Evolutionary conservation across 2,329 filamentous ascomycete species (phyloP), one percentile per base, ranked within the genome.

Genomic region (Aspergillus amoenus): DNA sequence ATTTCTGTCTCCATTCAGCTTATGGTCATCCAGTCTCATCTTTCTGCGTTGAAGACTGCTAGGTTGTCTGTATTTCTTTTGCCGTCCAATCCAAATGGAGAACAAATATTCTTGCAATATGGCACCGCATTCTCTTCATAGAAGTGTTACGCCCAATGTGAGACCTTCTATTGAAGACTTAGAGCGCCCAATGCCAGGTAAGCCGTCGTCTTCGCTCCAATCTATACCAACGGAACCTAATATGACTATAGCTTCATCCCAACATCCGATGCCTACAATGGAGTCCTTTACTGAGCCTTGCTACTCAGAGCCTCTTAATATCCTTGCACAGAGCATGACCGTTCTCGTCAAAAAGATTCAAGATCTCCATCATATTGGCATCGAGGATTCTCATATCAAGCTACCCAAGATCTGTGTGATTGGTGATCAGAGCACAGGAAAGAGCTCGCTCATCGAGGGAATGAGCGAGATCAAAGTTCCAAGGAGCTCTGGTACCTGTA

Each of bases 391-490:
- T 4, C 67, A 78, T 0, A 83, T 91, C 0, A 83, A 84, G 0
- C 77, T 96, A 0, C 91, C 92, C 0, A 90, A 91, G 64, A 85
- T 95, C 9, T 89, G 93, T 5, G 84, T 96, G 0, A 85, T 96
- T 0, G 92, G 92, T 0, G 91, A 96, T 48, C 92, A 96, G 67
- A 90, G 85, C 0, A 88, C 91, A 0, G 93, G 92, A 0, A 96
- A 96, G 69, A 91, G 87, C 0, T 91, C 81, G 0, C 68, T 84
- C 0, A 81, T 82, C 51, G 86, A 86, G 12, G 86, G 84, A 0
- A 82, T 89, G 58, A 76, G 46, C 0, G 88, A 87, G 4, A 87
- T 94, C 22, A 86, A 86, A 18, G 83, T 93, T 0, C 91, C 91
- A 0, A 81, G 88, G 2, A 84, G 82, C 41, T 82, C 84, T 4